These are phyloP conservation scores for Noccaea bulbosa DNA, from an alignment of 345 rosid species.

Conservation along the genomic window DNA sequence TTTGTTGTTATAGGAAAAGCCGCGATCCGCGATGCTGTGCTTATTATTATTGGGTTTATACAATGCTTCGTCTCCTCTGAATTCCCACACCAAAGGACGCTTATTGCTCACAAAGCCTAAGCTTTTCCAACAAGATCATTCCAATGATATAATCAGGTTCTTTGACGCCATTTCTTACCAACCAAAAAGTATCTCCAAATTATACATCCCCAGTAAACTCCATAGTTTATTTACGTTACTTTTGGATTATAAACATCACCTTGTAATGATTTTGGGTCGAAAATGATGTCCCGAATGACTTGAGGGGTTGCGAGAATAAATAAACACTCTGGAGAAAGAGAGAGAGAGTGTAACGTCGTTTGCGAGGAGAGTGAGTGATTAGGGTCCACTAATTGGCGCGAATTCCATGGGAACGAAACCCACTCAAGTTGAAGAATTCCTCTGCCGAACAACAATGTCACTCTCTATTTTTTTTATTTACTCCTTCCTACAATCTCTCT, in stretches of 20 bases:
- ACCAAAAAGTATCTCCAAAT: not conserved
- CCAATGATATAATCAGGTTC: not conserved
- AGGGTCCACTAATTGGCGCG: slow-evolving; percentile 89
- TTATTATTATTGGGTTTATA: not conserved
- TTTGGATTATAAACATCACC: not conserved
- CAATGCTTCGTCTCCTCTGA: not conserved
- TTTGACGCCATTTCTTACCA: not conserved
- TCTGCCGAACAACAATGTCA: slow-evolving; percentile 54
- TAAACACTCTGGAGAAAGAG: not conserved
- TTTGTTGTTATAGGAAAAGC: slow-evolving; percentile 33
- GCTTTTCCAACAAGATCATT: not conserved
- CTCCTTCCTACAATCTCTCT: slow-evolving; percentile 36
- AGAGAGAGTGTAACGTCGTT: slow-evolving; percentile 28
- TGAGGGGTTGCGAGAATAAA: slow-evolving; percentile 6
- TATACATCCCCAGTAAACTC: not conserved
- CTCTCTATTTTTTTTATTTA: slow-evolving; percentile 27
- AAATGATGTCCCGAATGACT: not conserved
- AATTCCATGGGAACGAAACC: slow-evolving; percentile 52
- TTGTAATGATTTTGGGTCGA: not conserved
- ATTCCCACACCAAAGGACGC: not conserved
- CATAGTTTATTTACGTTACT: not conserved
- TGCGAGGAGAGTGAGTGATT: slow-evolving; percentile 42
- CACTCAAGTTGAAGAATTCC: slow-evolving; percentile 60
- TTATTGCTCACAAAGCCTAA: not conserved
- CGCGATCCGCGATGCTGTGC: slow-evolving; percentile 36